These are phyloP conservation scores for Graphium sp. DNA, from an alignment of 2,329 filamentous ascomycete genomes.

Conservation along the genomic window DNA sequence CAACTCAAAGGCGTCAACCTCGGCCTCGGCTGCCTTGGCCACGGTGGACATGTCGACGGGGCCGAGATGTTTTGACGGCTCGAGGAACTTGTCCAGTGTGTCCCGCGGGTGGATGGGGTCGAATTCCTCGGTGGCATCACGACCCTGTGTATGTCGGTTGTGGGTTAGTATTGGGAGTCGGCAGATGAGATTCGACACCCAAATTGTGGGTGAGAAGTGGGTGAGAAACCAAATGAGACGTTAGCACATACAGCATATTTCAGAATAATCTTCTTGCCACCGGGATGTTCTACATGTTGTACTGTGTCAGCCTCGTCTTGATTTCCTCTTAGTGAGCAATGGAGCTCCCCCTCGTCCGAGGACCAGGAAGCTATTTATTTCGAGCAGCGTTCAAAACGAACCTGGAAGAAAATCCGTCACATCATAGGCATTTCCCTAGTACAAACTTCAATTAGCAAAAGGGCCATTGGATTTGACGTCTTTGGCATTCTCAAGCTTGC, in stretches of 20 bases:
- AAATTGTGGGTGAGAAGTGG: constrained; percentile 1
- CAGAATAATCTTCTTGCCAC: constrained; percentile 81
- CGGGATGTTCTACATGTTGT: constrained; percentile 57
- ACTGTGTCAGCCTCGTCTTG: background rate
- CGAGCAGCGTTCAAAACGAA: constrained; percentile 12
- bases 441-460: no score
- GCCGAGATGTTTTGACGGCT: constrained; percentile 75
- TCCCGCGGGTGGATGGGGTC: constrained; percentile 80
- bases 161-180: background rate
- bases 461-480: no score
- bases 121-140: constrained; percentile 84
- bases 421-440: constrained; percentile 74
- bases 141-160: constrained; percentile 32
- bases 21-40: constrained; percentile 44
- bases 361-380: background rate
- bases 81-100: constrained; percentile 72
- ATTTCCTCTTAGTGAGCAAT: background rate
- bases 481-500: no score
- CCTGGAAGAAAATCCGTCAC: constrained; percentile 77
- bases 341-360: constrained; percentile 1
- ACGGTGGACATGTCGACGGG: constrained; percentile 77
- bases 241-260: constrained; percentile 56
- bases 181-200: background rate
- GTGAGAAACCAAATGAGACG: background rate
- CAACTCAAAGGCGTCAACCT: constrained; percentile 32